phyloP scores from a whole-genome alignment of 148 eudicot species.

The Vaccinium myrtillus region DNA sequence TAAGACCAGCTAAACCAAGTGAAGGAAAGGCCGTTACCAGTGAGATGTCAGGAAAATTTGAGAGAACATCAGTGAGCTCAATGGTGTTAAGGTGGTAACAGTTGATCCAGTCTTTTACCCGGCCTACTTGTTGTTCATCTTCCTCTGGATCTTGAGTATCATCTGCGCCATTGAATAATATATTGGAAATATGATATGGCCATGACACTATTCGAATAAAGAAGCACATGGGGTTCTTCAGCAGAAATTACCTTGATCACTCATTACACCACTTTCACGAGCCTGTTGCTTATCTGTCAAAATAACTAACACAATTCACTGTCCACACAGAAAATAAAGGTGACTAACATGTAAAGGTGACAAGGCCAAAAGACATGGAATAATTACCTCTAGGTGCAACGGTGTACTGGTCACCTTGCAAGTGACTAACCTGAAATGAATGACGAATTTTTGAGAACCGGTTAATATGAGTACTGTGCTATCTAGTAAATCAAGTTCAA shows the following conservation, averaged over 20 bases:
- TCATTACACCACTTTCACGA: conserved; percentile 33
- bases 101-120: conserved; percentile 83
- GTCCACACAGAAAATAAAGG: neutral
- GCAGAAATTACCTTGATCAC: conserved; percentile 45
- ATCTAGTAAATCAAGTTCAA: neutral
- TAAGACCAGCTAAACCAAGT: neutral
- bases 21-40: conserved; percentile 41
- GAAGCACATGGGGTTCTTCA: neutral
- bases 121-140: conserved; percentile 74
- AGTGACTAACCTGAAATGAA: conserved; percentile 50
- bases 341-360: conserved; percentile 2
- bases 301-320: neutral
- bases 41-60: conserved; percentile 81
- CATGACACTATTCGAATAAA: neutral
- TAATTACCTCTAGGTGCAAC: conserved; percentile 67
- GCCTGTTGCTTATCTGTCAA: conserved; percentile 43
- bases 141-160: conserved; percentile 84
- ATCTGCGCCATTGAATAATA: conserved; percentile 39
- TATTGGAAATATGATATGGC: neutral
- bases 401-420: conserved; percentile 57
- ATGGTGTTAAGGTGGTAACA: conserved; percentile 53
- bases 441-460: neutral
- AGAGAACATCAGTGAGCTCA: conserved; percentile 68
- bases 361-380: conserved; percentile 8
- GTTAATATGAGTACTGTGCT: neutral